Conservation (phyloP, 208 protist genomes). For the Wallacemonas rigidus region DNA sequence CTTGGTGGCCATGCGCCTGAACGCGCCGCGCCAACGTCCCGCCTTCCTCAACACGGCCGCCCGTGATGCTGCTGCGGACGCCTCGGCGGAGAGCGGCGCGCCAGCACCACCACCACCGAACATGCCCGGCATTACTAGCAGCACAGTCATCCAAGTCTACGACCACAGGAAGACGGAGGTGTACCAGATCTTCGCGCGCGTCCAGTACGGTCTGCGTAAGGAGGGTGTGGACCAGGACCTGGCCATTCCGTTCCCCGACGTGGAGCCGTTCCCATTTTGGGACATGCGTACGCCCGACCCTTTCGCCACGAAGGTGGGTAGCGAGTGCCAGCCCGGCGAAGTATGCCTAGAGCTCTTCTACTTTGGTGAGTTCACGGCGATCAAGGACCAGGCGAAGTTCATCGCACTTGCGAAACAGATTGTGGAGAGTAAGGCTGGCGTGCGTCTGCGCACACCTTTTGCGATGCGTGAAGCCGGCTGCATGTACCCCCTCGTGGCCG, state of each 20-base stretch:
- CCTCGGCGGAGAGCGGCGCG: neutral
- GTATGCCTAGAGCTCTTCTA: constrained; percentile 80
- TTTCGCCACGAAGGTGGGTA: constrained; percentile 22
- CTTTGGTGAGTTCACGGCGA: constrained; percentile 68
- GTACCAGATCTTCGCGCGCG: constrained; percentile 52
- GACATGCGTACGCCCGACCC: constrained; percentile 64
- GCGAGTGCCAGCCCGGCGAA: constrained; percentile 46
- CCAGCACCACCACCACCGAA: constrained; percentile 29
- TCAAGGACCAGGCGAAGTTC: constrained; percentile 56
- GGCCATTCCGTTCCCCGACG: constrained; percentile 56
- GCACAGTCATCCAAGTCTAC: constrained; percentile 27
- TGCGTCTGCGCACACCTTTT: constrained; percentile 49
- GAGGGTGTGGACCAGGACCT: constrained; percentile 55
- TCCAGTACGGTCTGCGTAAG: constrained; percentile 57
- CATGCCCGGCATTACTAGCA: constrained; percentile 37
- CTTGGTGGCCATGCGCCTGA: constrained; percentile 52
- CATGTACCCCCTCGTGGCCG: constrained; percentile 79
- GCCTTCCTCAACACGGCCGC: constrained; percentile 50
- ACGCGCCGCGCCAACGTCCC: constrained; percentile 65
- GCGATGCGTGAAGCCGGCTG: constrained; percentile 75
- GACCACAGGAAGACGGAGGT: constrained; percentile 49
- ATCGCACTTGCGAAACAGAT: constrained; percentile 38
- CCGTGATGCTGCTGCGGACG: neutral
- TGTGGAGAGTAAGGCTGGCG: constrained; percentile 50
- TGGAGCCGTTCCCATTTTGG: constrained; percentile 73